phyloP scores from a whole-genome alignment of 2,329 filamentous ascomycete genomes.

The Apiospora malaysiana region DNA sequence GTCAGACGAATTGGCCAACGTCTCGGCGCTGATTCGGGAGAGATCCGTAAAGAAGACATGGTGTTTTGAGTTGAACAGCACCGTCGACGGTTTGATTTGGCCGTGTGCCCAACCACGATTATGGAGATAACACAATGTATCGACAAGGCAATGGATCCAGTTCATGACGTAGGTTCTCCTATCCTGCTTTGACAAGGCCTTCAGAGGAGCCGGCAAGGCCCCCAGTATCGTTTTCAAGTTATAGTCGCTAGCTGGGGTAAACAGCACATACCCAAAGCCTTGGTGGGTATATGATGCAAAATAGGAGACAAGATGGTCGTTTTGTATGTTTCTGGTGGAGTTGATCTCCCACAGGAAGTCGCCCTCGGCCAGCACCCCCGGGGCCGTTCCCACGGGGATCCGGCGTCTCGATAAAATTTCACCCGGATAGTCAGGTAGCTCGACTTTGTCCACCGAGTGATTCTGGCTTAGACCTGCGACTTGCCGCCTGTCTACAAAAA shows the following conservation, averaged over 20 bases:
- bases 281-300: slow-evolving; percentile 74
- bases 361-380: slow-evolving; percentile 52
- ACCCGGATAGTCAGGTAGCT: slow-evolving; percentile 66
- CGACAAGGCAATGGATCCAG: slow-evolving; percentile 76
- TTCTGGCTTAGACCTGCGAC: slow-evolving; percentile 41
- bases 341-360: slow-evolving; percentile 68
- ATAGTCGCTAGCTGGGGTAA: slow-evolving; percentile 70
- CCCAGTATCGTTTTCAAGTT: slow-evolving; percentile 71
- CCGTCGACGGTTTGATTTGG: slow-evolving; percentile 73
- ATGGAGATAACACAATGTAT: slow-evolving; percentile 72
- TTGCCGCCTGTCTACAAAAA: slow-evolving; percentile 65
- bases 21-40: slow-evolving; percentile 52
- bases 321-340: slow-evolving; percentile 62
- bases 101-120: slow-evolving; percentile 67
- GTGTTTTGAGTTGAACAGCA: slow-evolving; percentile 70
- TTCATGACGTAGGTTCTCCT: slow-evolving; percentile 68
- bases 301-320: slow-evolving; percentile 73
- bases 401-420: slow-evolving; percentile 63
- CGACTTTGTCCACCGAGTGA: slow-evolving; percentile 61
- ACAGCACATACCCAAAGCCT: slow-evolving; percentile 67
- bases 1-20: slow-evolving; percentile 48
- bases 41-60: slow-evolving; percentile 72
- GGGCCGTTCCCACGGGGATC: slow-evolving; percentile 55
- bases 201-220: slow-evolving; percentile 65
- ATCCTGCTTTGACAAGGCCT: slow-evolving; percentile 64